Conservation (phyloP, 2,329 filamentous ascomycete genomes). For the Chaetothyriales sp. region DNA sequence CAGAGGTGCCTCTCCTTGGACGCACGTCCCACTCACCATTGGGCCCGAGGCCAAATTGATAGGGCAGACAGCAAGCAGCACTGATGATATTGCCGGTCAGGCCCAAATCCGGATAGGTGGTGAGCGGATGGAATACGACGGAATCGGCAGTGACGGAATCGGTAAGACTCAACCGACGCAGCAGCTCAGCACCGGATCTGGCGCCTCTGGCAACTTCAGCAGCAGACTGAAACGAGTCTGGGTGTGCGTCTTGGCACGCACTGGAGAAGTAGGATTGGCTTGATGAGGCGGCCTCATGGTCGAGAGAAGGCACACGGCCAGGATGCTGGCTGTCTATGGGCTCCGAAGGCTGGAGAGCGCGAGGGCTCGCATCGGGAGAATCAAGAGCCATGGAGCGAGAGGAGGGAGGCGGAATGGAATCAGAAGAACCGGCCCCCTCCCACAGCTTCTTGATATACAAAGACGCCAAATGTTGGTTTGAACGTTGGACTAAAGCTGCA, state of each 20-base stretch:
- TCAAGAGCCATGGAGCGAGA: neutral
- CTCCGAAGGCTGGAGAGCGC: neutral
- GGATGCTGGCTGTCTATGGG: neutral
- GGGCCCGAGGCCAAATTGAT: conserved; percentile 40
- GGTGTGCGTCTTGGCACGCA: neutral
- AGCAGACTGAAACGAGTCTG: conserved; percentile 27
- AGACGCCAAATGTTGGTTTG: neutral
- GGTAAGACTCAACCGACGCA: conserved; percentile 40
- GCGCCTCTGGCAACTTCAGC: conserved; percentile 32
- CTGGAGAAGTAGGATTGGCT: neutral
- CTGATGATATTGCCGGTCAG: conserved; percentile 51
- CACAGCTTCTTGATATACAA: neutral
- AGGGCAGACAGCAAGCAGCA: conserved; percentile 50
- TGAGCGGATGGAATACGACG: conserved; percentile 39
- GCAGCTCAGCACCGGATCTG: conserved; percentile 35
- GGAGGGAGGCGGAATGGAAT: neutral
- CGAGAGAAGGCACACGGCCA: neutral
- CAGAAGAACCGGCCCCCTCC: neutral
- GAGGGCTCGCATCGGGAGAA: neutral
- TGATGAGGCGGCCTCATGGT: neutral
- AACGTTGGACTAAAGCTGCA: neutral
- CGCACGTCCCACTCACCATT: conserved; percentile 53
- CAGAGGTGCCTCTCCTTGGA: conserved; percentile 71
- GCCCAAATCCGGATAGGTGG: conserved; percentile 42
- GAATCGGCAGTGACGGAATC: conserved; percentile 15